Evolutionary conservation across 2,329 filamentous ascomycete genomes (phyloP), one percentile per base, ranked within the genome.

Genomic region (Coleophoma cylindrospora): DNA sequence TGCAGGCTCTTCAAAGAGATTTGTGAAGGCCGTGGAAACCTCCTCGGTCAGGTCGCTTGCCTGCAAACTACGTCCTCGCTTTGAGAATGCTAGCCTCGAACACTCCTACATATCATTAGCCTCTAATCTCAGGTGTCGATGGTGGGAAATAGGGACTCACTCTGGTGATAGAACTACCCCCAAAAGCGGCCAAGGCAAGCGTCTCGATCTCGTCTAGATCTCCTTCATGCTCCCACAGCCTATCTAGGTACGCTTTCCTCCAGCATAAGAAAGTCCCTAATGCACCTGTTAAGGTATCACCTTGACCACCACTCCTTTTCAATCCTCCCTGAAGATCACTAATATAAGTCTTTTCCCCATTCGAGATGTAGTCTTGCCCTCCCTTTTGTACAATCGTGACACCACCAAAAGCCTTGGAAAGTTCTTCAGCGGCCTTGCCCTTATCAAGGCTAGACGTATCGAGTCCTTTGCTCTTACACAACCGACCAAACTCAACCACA

Each of bases 361-460:
- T 88, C 3, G 86, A 90, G 53, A 99, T 89, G 57, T 86, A 83
- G 69, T 99, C 94, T 54, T 81, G 81, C 2, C 70, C 67, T 2
- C 94, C 94, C 74, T 99, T 99, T 67, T 96, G 89, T 41, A 97
- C 79, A 49, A 99, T 84, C 1, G 90, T 95, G 32, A 96, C 90
- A 1, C 94, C 94, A 2, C 87, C 90, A 43, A 97, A 80, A 0
- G 84, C 86, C 52, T 77, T 79, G 0, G 91, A 84, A 38, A 99
- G 72, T 14, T 67, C 72, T 79, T 86, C 74, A 65, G 91, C 81
- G 46, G 73, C 69, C 9, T 65, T 61, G 2, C 61, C 63, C 15
- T 58, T 60, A 6, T 70, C 72, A 2, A 69, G 66, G 0, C 62
- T 64, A 1, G 63, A 60, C 1, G 79, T 74, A 52, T 90, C 79